Conservation (phyloP, 2,329 filamentous ascomycete genomes). For the Colletotrichum tamarilloi region DNA sequence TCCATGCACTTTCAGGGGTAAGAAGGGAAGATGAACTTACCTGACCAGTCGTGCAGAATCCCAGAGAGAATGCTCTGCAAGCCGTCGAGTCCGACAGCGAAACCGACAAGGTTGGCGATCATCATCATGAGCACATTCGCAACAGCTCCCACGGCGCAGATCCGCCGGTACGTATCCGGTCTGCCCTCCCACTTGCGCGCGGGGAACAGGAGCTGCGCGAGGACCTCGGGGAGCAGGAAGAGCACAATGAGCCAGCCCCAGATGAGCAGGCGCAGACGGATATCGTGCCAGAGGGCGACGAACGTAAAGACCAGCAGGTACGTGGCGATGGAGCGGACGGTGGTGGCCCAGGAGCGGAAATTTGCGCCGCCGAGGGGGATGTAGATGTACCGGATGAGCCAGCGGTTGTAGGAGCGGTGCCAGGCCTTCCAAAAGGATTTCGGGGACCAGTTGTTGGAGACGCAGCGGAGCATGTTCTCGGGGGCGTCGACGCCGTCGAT, state of each 20-base stretch:
- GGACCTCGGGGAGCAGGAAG: slow-evolving; percentile 91
- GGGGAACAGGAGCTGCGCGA: slow-evolving; percentile 79
- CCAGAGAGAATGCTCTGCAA: slow-evolving; percentile 79
- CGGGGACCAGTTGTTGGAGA: slow-evolving; percentile 93
- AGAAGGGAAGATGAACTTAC: slow-evolving; percentile 50
- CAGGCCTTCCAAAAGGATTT: slow-evolving; percentile 95
- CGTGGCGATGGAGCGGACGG: slow-evolving; percentile 74
- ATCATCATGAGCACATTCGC: slow-evolving; percentile 95
- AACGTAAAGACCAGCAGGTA: slow-evolving; percentile 93
- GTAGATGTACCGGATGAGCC: slow-evolving; percentile 94
- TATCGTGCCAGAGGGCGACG: slow-evolving; percentile 98
- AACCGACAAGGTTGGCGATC: slow-evolving; percentile 92
- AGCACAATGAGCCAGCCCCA: slow-evolving; percentile 98
- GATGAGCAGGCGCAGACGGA: slow-evolving; percentile 87
- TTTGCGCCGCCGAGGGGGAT: slow-evolving; percentile 84
- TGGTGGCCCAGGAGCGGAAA: slow-evolving; percentile 56
- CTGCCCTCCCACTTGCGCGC: slow-evolving; percentile 74
- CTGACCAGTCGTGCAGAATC: slow-evolving; percentile 80
- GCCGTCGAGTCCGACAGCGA: slow-evolving; percentile 91
- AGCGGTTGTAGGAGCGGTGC: slow-evolving; percentile 96
- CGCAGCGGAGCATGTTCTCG: slow-evolving; percentile 98
- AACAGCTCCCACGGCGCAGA: slow-evolving; percentile 85
- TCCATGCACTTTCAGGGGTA: too few relatives aligned
- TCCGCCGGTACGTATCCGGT: slow-evolving; percentile 79
- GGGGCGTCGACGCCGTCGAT: slow-evolving; percentile 93